Conservation (phyloP, 768 basidiomycete genomes). For the Suillus alpinus region DNA sequence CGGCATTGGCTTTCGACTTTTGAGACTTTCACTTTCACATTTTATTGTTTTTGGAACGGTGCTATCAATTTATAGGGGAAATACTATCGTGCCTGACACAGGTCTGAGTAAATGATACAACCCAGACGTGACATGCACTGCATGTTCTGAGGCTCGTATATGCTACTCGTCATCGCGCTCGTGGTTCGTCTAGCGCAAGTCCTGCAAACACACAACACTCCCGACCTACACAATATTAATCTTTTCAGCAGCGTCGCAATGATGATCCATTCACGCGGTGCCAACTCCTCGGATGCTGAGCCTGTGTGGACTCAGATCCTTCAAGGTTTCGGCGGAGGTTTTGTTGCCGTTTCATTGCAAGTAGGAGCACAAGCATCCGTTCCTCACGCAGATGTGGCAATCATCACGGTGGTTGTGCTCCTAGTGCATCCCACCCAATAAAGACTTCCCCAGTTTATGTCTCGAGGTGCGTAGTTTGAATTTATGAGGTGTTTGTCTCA, state of each 20-base stretch:
- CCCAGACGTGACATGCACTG: no score
- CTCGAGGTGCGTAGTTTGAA: conserved; percentile 42
- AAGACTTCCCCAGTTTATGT: conserved; percentile 56
- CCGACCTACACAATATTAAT: not conserved
- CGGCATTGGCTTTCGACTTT: no score
- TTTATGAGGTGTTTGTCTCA: not conserved
- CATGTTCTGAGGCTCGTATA: no score
- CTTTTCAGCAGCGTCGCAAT: conserved; percentile 52
- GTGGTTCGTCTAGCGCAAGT: conserved; percentile 51
- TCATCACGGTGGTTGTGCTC: conserved; percentile 64
- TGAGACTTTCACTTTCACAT: no score
- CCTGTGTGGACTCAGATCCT: conserved; percentile 68
- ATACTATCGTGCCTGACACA: no score
- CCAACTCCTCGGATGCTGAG: conserved; percentile 49
- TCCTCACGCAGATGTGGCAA: conserved; percentile 61
- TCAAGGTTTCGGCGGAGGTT: conserved; percentile 73
- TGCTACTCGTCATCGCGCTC: conserved; percentile 60
- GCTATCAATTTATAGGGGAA: no score
- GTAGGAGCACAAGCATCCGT: conserved; percentile 67
- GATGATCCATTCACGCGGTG: conserved; percentile 71
- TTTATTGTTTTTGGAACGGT: no score
- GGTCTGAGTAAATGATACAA: no score
- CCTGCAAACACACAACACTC: not conserved
- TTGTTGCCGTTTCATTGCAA: conserved; percentile 55
- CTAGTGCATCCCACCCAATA: conserved; percentile 49